Conservation (phyloP, 495 filamentous ascomycete genomes). For the Cenococcum geophilum region DNA sequence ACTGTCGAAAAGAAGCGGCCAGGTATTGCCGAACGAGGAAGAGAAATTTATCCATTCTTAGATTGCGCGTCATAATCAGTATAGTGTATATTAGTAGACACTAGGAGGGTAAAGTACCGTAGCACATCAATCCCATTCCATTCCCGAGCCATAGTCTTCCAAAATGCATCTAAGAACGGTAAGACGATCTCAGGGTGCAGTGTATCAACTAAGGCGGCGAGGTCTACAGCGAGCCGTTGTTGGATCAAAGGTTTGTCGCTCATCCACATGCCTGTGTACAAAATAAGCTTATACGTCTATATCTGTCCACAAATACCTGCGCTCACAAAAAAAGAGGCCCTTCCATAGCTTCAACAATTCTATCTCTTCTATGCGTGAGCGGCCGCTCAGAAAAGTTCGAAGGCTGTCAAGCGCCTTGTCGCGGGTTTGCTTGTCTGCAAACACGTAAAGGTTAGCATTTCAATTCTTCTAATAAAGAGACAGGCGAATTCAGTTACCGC, state of each 20-base stretch:
- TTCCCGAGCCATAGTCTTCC: constrained; percentile 78
- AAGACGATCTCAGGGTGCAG: constrained; percentile 58
- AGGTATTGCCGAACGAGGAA: constrained; percentile 74
- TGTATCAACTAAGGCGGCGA: constrained; percentile 64
- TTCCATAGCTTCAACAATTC: constrained; percentile 94
- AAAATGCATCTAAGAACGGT: constrained; percentile 71
- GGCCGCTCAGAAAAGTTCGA: constrained; percentile 65
- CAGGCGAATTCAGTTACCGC: constrained; percentile 48
- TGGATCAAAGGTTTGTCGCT: constrained; percentile 81
- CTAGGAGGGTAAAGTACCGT: constrained; percentile 38
- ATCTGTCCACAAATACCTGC: neutral
- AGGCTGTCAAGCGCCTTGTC: constrained; percentile 56
- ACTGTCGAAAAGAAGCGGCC: constrained; percentile 56
- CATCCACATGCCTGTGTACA: constrained; percentile 69
- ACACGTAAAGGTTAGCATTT: constrained; percentile 2
- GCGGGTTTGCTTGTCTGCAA: constrained; percentile 29
- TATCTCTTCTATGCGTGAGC: constrained; percentile 59
- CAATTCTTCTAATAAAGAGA: neutral
- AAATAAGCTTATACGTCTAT: neutral
- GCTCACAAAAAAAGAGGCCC: constrained; percentile 83
- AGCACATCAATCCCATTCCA: constrained; percentile 78
- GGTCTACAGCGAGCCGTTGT: constrained; percentile 71
- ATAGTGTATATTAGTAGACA: neutral
- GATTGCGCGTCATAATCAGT: too few relatives aligned
- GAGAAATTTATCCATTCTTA: constrained; percentile 80